Conservation (phyloP, 768 basidiomycete species). For the Nevesoporus exiguus region DNA sequence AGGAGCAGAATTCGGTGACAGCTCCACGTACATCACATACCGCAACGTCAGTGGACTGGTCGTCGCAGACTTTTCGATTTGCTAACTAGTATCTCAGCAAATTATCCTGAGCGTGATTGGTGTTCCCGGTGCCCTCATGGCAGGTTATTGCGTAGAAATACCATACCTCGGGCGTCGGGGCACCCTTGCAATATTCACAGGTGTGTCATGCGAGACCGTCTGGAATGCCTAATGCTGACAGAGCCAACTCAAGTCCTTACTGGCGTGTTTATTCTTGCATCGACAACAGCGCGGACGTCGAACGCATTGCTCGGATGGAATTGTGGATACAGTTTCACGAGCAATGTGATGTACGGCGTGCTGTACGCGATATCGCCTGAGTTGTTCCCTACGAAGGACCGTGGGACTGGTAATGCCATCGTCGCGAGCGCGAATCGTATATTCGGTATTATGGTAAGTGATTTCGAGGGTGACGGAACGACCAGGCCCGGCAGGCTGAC, state of each 20-base stretch:
- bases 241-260: constrained; percentile 37
- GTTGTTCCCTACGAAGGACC: constrained; percentile 50
- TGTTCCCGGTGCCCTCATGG: constrained; percentile 54
- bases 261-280: constrained; percentile 54
- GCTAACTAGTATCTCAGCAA: constrained; percentile 35
- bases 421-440: constrained; percentile 51
- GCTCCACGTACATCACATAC: constrained; percentile 67
- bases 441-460: constrained; percentile 55
- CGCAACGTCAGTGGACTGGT: constrained; percentile 48
- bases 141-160: constrained; percentile 52
- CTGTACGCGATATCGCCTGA: constrained; percentile 44
- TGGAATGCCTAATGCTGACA: background rate
- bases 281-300: constrained; percentile 53
- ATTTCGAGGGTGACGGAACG: background rate
- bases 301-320: constrained; percentile 55
- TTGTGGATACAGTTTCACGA: constrained; percentile 54
- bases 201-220: constrained; percentile 21
- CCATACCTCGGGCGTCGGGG: constrained; percentile 51
- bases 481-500: background rate
- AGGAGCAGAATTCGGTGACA: constrained; percentile 67
- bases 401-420: constrained; percentile 56
- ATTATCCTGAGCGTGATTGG: constrained; percentile 57
- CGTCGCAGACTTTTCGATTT: background rate
- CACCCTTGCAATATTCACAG: constrained; percentile 49
- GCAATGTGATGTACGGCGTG: constrained; percentile 56